Evolutionary conservation across 108 stramenopile genomes (phyloP), one percentile per base, ranked within the genome.

Genomic region (Chaetoceros muelleri): DNA sequence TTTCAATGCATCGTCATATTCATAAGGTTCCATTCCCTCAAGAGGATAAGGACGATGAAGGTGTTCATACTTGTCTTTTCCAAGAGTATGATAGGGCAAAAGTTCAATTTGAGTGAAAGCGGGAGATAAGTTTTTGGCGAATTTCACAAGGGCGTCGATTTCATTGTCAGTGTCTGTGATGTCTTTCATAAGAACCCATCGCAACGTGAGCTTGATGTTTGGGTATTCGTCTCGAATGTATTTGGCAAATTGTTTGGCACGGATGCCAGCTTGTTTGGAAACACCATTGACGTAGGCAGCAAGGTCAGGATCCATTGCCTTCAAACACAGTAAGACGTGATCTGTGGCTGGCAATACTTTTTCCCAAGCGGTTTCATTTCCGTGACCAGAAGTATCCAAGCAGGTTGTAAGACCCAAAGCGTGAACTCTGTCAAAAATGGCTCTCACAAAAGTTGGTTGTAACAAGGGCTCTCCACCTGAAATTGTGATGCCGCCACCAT

Each of bases 391-490:
- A 17, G 81, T 82, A 48, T 82, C 81, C 24, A 82, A 48, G 48
- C 81, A 82, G 3, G 81, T 82, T 3, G 81, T 79, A 16, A 82
- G 44, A n/a, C 75, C 75, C 21, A 66, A n/a, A 1, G 30, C 57
- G 10, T 74, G 63, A 16, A 70, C 73, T 53, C 66, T 60, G 31
- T 65, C 34, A 52, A 82, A 74, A 21, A 82, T 53, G 18, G 69
- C 65, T 24, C 62, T 55, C 2, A 74, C 75, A 64, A 82, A 82
- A 23, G 56, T 62, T 19, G 81, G 52, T 40, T 82, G 81, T 3
- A 82, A 28, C 45, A 82, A 44, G 20, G 81, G 66, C 47, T 82
- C 81, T 3, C 81, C 81, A 23, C 81, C 81, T 3, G 78, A 79
- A 45, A 75, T 30, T 5, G 81, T 82, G 29, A 79, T 60, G 10